Base-by-base conservation (phyloP, 2,329 filamentous ascomycete species). In the Sarocladiaceae sp. region DNA sequence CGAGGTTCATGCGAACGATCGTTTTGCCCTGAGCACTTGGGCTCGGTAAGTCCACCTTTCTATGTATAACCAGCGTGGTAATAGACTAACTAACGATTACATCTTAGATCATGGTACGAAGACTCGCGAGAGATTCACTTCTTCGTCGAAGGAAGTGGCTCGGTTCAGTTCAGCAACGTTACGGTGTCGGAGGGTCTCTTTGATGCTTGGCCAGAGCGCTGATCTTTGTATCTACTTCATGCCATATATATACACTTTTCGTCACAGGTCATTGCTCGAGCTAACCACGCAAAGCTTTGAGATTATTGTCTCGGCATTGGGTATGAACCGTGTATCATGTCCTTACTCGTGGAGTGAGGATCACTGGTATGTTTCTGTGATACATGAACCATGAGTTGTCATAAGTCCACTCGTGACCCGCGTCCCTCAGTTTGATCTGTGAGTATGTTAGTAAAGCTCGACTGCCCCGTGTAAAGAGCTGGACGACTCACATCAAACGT, bases 11-110 rank as follows among this genome's bases (percentile, higher is more conserved):
- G 65, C 64, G 7, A 69, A 70, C 31, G 58, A 61, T 23, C 51
- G 66, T 6, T 69, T 69, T 43, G 66, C 58, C 3, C 24, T 69
- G 16, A 63, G 65, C 41, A 68, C 67, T 4, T 70, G 67, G 67
- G 59, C 61, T 42, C 58, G 64, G 63, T 68, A 60, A 55, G 63
- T 47, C 32, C 42, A 34, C 40, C 44, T 13, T 5, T n/a, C n/a
- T n/a, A n/a, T n/a, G n/a, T n/a, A n/a, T n/a, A n/a, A 35, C 18
- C 24, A 15, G 16, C 19, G 16, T 47, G 3, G 35, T 48, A 10
- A 45, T 50, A 47, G 26, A 29, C 26, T 13, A 29, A 13, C 26
- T 29, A 29, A 29, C 26, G 44, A 55, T 55, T 39, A 61, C 23
- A 42, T 33, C 39, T 45, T 34, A 63, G 60, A 48, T 55, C 62